Evolutionary conservation across 768 basidiomycete genomes (phyloP).

Genomic region (Neoboletus brunneissimus): DNA sequence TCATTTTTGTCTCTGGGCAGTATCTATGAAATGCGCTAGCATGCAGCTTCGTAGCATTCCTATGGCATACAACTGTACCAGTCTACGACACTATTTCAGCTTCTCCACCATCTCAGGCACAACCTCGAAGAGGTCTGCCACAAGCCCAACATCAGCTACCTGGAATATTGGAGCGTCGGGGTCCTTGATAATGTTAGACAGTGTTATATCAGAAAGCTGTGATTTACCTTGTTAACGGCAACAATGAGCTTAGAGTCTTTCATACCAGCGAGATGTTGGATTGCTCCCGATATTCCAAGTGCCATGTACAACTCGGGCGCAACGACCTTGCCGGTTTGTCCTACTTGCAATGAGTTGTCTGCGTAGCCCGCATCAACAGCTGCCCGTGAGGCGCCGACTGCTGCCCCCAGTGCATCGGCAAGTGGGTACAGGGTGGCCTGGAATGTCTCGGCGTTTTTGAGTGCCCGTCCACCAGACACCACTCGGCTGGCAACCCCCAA

Average conservation of each 20-base stretch:
- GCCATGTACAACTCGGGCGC: constrained; percentile 97
- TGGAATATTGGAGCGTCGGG: constrained; percentile 99
- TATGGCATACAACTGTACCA: constrained; percentile 18
- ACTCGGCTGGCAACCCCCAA: constrained; percentile 83
- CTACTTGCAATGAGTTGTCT: constrained; percentile 98
- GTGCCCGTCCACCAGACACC: constrained; percentile 91
- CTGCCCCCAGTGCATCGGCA: constrained; percentile 90
- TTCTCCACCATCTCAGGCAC: constrained; percentile 91
- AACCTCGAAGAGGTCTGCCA: constrained; percentile 88
- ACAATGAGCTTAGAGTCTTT: constrained; percentile 99
- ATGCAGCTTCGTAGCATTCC: background rate
- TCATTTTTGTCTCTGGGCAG: background rate
- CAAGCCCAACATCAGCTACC: constrained; percentile 92
- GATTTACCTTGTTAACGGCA: constrained; percentile 87
- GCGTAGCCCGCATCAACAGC: constrained; percentile 98
- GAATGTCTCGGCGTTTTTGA: constrained; percentile 96
- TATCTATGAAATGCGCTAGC: background rate
- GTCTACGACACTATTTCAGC: constrained; percentile 49
- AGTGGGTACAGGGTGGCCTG: constrained; percentile 81
- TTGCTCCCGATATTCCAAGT: constrained; percentile 95
- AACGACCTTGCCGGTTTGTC: constrained; percentile 98
- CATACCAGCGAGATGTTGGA: constrained; percentile 99
- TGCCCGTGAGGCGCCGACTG: constrained; percentile 96
- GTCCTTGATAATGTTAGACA: constrained; percentile 54
- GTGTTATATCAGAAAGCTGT: background rate